These are phyloP conservation scores for Komagataea norvegica DNA, from an alignment of 1,139 yeast species.

Conservation along the genomic window DNA sequence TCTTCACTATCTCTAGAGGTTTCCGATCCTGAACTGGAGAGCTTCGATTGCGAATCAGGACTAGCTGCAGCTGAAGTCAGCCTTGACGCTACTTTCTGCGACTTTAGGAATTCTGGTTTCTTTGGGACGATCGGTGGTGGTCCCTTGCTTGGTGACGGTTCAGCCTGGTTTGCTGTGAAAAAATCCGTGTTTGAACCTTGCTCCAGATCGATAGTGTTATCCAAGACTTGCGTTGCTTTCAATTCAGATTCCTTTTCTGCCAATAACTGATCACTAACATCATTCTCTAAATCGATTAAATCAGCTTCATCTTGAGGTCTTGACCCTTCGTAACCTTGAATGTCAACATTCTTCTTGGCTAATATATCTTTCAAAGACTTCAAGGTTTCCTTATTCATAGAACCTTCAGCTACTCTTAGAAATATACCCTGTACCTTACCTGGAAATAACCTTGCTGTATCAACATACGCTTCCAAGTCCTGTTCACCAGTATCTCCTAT, in stretches of 20 bases:
- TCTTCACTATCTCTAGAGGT: slow-evolving; percentile 16
- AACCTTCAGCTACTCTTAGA: slow-evolving; percentile 71
- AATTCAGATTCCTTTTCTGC: slow-evolving; percentile 12
- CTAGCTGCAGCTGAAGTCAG: slow-evolving; percentile 5
- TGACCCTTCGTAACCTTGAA: slow-evolving; percentile 4
- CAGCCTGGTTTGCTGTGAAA: slow-evolving; percentile 11
- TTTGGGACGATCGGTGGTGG: slow-evolving; percentile 22
- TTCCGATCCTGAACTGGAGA: neutral
- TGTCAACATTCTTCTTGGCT: slow-evolving; percentile 11
- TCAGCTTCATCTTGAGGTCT: slow-evolving; percentile 19
- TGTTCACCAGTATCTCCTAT: slow-evolving; percentile 96
- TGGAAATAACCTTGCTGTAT: slow-evolving; percentile 60
- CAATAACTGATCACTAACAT: slow-evolving; percentile 10
- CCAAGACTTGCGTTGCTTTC: slow-evolving; percentile 12
- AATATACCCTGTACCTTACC: slow-evolving; percentile 66
- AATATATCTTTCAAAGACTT: slow-evolving; percentile 18
- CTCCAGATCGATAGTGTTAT: slow-evolving; percentile 18
- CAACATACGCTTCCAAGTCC: slow-evolving; percentile 87
- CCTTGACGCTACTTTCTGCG: slow-evolving; percentile 5
- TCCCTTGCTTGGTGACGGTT: slow-evolving; percentile 11
- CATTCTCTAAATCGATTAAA: slow-evolving; percentile 26
- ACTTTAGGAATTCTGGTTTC: slow-evolving; percentile 16
- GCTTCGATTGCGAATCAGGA: neutral
- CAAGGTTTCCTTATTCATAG: slow-evolving; percentile 46
- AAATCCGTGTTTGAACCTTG: slow-evolving; percentile 16